phyloP scores from a whole-genome alignment of 768 basidiomycete species.

The Mrakia hoshinonis region DNA sequence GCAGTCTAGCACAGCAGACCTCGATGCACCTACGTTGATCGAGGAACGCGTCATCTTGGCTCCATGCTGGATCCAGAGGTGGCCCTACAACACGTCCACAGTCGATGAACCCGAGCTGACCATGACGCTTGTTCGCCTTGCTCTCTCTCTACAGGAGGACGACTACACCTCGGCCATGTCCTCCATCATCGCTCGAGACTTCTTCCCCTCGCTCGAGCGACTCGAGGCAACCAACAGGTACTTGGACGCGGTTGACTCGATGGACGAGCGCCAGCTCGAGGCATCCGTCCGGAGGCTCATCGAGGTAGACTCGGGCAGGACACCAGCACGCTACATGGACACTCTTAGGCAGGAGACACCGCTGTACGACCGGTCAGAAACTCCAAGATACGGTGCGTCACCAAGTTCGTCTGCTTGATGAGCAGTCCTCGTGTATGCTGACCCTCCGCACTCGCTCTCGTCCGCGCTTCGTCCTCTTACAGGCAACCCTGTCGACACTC shows the following conservation, averaged over 20 bases:
- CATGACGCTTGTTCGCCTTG: neutral
- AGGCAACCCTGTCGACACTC: conserved; percentile 17
- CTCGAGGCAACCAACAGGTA: conserved; percentile 29
- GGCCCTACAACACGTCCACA: no score
- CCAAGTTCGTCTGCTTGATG: no score
- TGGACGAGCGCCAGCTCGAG: conserved; percentile 25
- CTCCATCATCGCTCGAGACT: conserved; percentile 89
- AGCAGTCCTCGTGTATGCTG: no score
- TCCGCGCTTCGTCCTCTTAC: neutral
- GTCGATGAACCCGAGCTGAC: neutral
- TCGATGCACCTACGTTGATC: no score
- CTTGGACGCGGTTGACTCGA: conserved; percentile 25
- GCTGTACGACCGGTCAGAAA: neutral
- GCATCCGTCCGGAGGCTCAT: conserved; percentile 21
- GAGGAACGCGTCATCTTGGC: no score
- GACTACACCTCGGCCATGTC: conserved; percentile 86
- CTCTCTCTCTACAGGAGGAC: conserved; percentile 54
- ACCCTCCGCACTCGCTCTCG: neutral
- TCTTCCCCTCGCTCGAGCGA: conserved; percentile 57
- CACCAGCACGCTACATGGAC: conserved; percentile 2
- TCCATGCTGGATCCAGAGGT: no score
- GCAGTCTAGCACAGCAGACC: no score
- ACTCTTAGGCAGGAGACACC: neutral
- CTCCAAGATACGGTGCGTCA: neutral
- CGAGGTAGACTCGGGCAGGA: conserved; percentile 23